Conservation (phyloP, 306 rosid species). For the Geum urbanum region DNA sequence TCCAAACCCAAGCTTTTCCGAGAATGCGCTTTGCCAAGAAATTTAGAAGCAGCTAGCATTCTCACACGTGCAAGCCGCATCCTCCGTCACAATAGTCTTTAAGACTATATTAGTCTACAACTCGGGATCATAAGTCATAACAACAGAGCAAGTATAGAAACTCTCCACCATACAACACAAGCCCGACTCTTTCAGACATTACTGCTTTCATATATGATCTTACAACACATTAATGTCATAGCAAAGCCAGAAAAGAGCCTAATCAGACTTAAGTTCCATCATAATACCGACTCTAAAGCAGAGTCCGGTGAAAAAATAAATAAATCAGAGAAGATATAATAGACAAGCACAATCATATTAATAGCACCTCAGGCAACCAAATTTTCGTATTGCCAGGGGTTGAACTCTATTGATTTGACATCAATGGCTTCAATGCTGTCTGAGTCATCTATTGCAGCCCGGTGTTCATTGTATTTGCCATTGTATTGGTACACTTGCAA, state of each 20-base stretch:
- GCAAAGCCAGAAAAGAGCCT: slow-evolving; percentile 5
- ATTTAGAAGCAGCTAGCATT: slow-evolving; percentile 3
- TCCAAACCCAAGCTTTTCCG: slow-evolving; percentile 14
- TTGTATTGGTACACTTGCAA: slow-evolving; percentile 69
- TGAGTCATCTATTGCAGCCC: slow-evolving; percentile 49
- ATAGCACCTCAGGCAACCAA: slow-evolving; percentile 33
- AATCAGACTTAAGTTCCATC: slow-evolving; percentile 10
- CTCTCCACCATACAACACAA: not conserved
- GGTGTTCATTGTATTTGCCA: slow-evolving; percentile 56
- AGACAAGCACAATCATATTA: not conserved
- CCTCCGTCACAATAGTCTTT: not conserved
- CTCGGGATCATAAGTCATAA: not conserved
- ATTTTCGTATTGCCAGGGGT: slow-evolving; percentile 71
- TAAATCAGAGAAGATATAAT: slow-evolving; percentile 11
- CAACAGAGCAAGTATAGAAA: not conserved
- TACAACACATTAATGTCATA: slow-evolving; percentile 13
- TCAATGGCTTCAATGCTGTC: slow-evolving; percentile 34
- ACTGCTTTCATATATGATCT: slow-evolving; percentile 5
- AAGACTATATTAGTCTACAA: too few relatives aligned
- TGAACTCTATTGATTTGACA: slow-evolving; percentile 46
- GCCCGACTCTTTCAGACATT: not conserved
- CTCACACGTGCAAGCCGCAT: not conserved
- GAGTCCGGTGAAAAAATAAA: slow-evolving; percentile 14
- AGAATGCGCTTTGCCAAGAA: slow-evolving; percentile 12
- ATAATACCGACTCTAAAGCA: not conserved